Evolutionary conservation across 1,284 basidiomycete genomes (phyloP), one percentile per base, ranked within the genome.

Genomic region (Ustilago cynodontis): DNA sequence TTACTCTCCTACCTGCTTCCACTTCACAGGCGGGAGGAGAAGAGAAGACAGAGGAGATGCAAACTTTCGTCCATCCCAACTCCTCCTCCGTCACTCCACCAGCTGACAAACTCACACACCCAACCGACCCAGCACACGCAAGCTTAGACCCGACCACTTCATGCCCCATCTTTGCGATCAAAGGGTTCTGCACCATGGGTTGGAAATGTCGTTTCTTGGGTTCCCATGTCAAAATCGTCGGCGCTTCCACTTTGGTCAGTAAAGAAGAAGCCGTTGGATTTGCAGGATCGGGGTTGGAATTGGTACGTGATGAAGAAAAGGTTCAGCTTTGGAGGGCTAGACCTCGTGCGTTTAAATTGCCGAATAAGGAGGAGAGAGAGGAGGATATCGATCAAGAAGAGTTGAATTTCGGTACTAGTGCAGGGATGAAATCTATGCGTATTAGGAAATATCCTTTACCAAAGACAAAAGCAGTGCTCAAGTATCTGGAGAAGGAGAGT

Each of bases 141-240:
- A 13, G 91, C 91, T 7, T 93, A 90, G 79, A 88, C 90, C n/a
- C 77, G 79, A n/a, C 73, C 77, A 73, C 82, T 22, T 65, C 68
- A 28, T 98, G 94, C 80, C 93, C 94, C 1, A 88, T 92, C 4
- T 94, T 91, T 79, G 87, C 89, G 29, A 90, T 91, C 72, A 88
- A 89, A 6, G 95, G 95, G 0, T 90, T 92, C 82, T 98, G 95
- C 87, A 91, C 91, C 58, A 91, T 90, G 74, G 96, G 94, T 5
- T 92, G 93, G 87, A 93, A 94, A 86, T 99, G 96, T 85, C 91
- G 96, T 1, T 97, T 93, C 87, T 89, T 97, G 3, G 92, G 92
- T 13, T 91, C 90, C 0, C 96, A 98, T 50, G 79, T 84, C 2
- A 54, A 53, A 4, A 43, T 76, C 28, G 68, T 80, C 10, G 71